Evolutionary conservation across 179 eudicot species (phyloP).

Genomic region (Nepenthes alata): DNA sequence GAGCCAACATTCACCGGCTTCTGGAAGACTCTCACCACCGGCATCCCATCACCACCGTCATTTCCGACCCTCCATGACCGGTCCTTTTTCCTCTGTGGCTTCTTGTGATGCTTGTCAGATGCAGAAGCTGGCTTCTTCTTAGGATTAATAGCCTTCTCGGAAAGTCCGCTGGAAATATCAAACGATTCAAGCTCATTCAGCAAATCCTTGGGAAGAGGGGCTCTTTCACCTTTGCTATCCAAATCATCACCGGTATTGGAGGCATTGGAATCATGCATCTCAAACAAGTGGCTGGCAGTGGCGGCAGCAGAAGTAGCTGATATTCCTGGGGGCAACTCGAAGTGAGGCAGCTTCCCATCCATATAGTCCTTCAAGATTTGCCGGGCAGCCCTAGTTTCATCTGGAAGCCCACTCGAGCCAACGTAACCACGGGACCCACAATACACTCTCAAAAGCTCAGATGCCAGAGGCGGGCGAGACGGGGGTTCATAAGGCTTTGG

Average conservation of each 20-base stretch:
- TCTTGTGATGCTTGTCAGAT: constrained; percentile 70
- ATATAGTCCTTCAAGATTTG: constrained; percentile 79
- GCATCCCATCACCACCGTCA: constrained; percentile 80
- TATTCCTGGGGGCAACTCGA: constrained; percentile 61
- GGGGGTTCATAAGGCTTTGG: constrained; percentile 83
- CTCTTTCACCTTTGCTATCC: constrained; percentile 19
- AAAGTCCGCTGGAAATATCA: constrained; percentile 56
- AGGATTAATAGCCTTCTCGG: constrained; percentile 19
- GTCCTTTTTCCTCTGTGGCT: constrained; percentile 81
- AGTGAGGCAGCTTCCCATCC: constrained; percentile 85
- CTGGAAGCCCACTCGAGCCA: constrained; percentile 76
- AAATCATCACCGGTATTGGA: constrained; percentile 31
- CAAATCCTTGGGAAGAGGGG: constrained; percentile 31
- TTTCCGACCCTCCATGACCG: constrained; percentile 69
- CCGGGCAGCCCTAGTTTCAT: constrained; percentile 81
- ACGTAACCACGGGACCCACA: constrained; percentile 93
- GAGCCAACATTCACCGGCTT: constrained; percentile 60
- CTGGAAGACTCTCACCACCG: constrained; percentile 55
- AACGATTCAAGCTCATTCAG: constrained; percentile 63
- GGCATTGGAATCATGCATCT: constrained; percentile 32
- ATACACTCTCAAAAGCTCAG: constrained; percentile 71
- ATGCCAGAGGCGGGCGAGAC: constrained; percentile 67
- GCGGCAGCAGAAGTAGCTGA: constrained; percentile 23
- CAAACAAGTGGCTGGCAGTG: constrained; percentile 14
- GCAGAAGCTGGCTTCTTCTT: constrained; percentile 40